Evolutionary conservation across 495 filamentous ascomycete species (phyloP).

Genomic region (Aspergillus incahuasiensis): DNA sequence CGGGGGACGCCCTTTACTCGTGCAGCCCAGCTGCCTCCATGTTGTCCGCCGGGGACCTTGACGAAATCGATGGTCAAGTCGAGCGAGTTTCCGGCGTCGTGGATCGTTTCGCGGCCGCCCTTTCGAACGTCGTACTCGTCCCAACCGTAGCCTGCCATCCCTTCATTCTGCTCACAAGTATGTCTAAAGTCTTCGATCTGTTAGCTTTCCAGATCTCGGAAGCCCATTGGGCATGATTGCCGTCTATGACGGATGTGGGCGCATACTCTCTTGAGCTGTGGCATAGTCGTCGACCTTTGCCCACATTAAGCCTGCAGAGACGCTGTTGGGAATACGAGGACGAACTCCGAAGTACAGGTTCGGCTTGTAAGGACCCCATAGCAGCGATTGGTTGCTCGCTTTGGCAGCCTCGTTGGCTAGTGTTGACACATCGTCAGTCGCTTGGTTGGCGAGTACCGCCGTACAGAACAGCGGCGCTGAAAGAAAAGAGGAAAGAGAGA

Average conservation of each 20-base stretch:
- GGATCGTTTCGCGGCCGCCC: constrained; percentile 84
- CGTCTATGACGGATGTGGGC: background rate
- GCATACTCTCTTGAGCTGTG: constrained; percentile 74
- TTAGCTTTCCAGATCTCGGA: background rate
- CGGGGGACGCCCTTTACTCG: constrained; percentile 78
- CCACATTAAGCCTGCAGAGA: constrained; percentile 87
- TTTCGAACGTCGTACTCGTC: constrained; percentile 86
- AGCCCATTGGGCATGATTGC: background rate
- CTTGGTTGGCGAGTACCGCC: constrained; percentile 29
- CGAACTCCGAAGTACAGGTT: constrained; percentile 95
- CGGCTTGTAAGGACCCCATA: constrained; percentile 96
- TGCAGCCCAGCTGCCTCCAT: constrained; percentile 90
- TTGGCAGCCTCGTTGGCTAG: constrained; percentile 40
- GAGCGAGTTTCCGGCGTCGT: constrained; percentile 79
- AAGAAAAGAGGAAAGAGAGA: constrained; percentile 24
- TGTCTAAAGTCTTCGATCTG: constrained; percentile 68
- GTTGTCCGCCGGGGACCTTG: constrained; percentile 81
- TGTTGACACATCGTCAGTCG: constrained; percentile 33
- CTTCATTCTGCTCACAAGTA: constrained; percentile 93
- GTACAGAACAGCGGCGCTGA: constrained; percentile 29
- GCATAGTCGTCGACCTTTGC: constrained; percentile 76
- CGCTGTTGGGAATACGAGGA: constrained; percentile 78
- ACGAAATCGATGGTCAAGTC: constrained; percentile 91
- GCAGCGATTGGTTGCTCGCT: constrained; percentile 74
- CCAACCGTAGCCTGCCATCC: constrained; percentile 96